Conservation (phyloP, 495 filamentous ascomycete genomes). For the Trichoderma parareesei region DNA sequence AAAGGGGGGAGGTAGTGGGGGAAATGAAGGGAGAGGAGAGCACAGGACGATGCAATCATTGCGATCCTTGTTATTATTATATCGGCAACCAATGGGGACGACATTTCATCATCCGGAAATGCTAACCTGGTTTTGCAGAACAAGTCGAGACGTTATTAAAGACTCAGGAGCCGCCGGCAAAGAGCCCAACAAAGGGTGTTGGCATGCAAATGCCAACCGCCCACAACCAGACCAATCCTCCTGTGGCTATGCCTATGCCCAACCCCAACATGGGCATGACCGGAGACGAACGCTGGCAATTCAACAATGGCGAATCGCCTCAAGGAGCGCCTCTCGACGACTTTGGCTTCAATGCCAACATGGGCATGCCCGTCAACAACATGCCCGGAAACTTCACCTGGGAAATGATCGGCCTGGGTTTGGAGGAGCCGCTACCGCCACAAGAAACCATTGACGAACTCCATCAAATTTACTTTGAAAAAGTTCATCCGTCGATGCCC, state of each 20-base stretch:
- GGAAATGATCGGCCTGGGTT: constrained; percentile 90
- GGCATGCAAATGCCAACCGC: constrained; percentile 13
- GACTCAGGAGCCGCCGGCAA: constrained; percentile 48
- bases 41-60: neutral
- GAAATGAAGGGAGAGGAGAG: neutral
- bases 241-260: neutral
- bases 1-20: neutral
- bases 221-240: neutral
- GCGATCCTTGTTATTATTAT: neutral
- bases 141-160: constrained; percentile 93
- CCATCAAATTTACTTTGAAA: constrained; percentile 86
- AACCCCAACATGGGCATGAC: constrained; percentile 26
- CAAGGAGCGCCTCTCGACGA: constrained; percentile 36
- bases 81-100: constrained; percentile 69
- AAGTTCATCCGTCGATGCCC: constrained; percentile 74
- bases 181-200: constrained; percentile 26
- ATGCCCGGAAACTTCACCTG: constrained; percentile 53
- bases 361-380: constrained; percentile 35
- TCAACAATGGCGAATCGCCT: constrained; percentile 40
- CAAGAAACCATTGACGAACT: constrained; percentile 87
- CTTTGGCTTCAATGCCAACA: constrained; percentile 41
- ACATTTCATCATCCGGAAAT: constrained; percentile 93
- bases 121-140: constrained; percentile 75
- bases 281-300: constrained; percentile 45
- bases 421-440: constrained; percentile 84